Evolutionary conservation across 768 basidiomycete species (phyloP), one percentile per base, ranked within the genome.

Genomic region (Piloderma croceum): DNA sequence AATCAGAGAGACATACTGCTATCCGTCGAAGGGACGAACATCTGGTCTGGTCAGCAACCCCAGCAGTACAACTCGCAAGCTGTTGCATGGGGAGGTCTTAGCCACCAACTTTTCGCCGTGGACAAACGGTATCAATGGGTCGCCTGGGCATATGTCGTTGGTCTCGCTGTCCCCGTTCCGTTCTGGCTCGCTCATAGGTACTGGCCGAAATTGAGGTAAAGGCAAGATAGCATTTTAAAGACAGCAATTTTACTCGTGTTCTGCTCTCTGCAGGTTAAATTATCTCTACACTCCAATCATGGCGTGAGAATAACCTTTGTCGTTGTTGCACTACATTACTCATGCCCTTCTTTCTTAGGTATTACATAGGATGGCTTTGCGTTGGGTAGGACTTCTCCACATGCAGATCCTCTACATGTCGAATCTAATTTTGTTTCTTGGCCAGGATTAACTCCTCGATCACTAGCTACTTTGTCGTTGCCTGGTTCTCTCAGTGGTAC

Each of bases 1-100:
- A 65, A 57, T 27, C 73, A 79, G 34, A 63, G 67, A 1, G 65
- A 68, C 0, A 72, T 76, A 20, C 55, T 82, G 3, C 57, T 79
- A 19, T 71, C 69, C 5, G 68, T 75, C 1, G 62, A 81, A 48
- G 77, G 77, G 23, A 77, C 79, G 2, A 72, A 74, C 47, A 66
- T 75, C 36, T 76, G 65, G 61, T 64, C 58, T 13, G 73, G 73
- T 5, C 69, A 69, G 49, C 69, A 73, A 38, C 63, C 65, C 6
- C 73, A 72, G 51, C 65, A 67, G 49, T 74, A 68, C 51, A 75
- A 76, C 46, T 70, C 67, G 11, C 70, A 73, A 50, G 71, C 74
- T 3, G 56, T 76, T 38, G 67, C 71, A 4, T 77, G 72, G 70
- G 74, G 75, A 29, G 75, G 68, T 12, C 56, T 71, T 19, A 67